Evolutionary conservation across 2,329 filamentous ascomycete genomes (phyloP).

Genomic region (Tolypocladium ophioglossoides): DNA sequence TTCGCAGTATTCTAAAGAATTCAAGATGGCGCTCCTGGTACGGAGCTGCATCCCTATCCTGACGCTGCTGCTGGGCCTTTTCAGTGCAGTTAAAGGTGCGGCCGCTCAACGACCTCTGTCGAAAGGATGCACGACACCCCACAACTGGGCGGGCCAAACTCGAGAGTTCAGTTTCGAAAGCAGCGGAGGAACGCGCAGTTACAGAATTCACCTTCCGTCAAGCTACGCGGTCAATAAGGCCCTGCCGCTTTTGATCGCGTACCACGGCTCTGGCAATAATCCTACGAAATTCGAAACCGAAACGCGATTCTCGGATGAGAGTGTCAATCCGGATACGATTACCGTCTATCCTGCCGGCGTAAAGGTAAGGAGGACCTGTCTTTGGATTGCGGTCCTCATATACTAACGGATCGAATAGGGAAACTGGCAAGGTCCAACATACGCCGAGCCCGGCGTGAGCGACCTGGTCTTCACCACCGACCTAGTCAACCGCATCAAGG

Average conservation of each 20-base stretch:
- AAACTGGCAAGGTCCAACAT: conserved; percentile 28
- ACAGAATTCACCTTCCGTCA: conserved; percentile 11
- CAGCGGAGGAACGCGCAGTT: conserved; percentile 7
- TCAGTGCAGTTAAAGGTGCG: background rate
- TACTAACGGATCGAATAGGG: conserved; percentile 10
- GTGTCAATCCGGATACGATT: conserved; percentile 24
- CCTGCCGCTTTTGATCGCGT: conserved; percentile 33
- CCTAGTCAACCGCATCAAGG: conserved; percentile 27
- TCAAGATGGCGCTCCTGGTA: background rate
- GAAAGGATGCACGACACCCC: conserved; percentile 8
- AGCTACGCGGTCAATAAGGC: conserved; percentile 20
- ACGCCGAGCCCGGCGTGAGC: conserved; percentile 18
- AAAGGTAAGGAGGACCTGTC: conserved; percentile 12
- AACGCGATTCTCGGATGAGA: conserved; percentile 24
- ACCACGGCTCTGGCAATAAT: conserved; percentile 30
- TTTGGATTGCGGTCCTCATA: background rate
- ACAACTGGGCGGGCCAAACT: conserved; percentile 10
- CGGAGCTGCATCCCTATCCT: background rate
- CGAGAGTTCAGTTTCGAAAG: conserved; percentile 12
- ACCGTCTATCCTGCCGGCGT: conserved; percentile 36
- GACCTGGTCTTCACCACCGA: conserved; percentile 34
- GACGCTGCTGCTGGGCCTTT: background rate
- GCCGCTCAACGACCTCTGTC: background rate
- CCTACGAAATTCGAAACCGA: conserved; percentile 21
- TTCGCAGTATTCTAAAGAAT: no score